These are phyloP conservation scores for Backusella luteola DNA, from an alignment of 192 early-diverging fungal genomes.

Conservation along the genomic window DNA sequence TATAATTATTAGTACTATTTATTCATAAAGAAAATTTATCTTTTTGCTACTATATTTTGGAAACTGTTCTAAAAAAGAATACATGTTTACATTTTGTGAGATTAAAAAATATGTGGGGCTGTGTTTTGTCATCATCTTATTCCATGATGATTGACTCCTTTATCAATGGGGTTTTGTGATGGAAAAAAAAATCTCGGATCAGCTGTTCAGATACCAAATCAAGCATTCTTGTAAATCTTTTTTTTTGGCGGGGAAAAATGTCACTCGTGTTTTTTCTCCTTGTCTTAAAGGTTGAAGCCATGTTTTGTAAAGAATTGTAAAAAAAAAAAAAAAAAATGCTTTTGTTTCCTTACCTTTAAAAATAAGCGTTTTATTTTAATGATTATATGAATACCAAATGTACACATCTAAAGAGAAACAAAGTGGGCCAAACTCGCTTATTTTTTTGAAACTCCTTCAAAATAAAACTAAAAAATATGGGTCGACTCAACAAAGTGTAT, in stretches of 20 bases:
- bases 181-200: background rate
- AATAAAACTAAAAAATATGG: background rate
- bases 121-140: background rate
- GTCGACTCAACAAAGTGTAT: background rate
- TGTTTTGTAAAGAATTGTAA: too few relatives aligned
- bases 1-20: slow-evolving; percentile 1
- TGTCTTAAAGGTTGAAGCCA: too few relatives aligned
- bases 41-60: background rate
- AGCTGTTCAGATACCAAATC: background rate
- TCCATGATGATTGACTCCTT: background rate
- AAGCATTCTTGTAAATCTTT: background rate
- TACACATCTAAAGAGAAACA: background rate
- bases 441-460: background rate
- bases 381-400: background rate
- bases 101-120: background rate
- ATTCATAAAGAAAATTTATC: background rate
- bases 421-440: background rate
- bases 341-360: too few relatives aligned
- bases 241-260: background rate
- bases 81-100: background rate
- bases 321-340: too few relatives aligned
- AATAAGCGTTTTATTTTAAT: background rate
- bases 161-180: background rate
- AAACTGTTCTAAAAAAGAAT: background rate
- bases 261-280: background rate